phyloP scores from a whole-genome alignment of 2,329 filamentous ascomycete species.

The Colletotrichum orchidophilum region DNA sequence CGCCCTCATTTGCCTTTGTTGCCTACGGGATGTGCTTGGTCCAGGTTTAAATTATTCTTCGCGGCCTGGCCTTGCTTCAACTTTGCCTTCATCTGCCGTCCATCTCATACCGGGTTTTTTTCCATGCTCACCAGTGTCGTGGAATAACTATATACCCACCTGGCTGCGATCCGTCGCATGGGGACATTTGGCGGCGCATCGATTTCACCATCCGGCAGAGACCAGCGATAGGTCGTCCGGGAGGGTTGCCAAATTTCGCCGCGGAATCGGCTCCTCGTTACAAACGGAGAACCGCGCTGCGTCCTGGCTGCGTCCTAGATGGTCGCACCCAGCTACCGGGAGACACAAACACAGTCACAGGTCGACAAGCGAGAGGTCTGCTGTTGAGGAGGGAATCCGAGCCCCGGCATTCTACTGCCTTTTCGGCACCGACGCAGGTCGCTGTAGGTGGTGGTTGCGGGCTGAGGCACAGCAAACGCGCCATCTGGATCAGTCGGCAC shows the following conservation, averaged over 20 bases:
- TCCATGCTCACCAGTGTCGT: constrained; percentile 2
- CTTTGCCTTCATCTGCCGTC: neutral
- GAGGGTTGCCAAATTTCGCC: neutral
- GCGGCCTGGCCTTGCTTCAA: neutral
- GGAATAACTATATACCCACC: neutral
- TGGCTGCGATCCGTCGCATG: neutral
- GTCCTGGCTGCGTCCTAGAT: neutral
- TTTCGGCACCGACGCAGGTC: neutral
- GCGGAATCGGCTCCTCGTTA: neutral
- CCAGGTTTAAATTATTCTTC: neutral
- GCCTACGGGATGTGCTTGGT: neutral
- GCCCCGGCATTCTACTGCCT: neutral
- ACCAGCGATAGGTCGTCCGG: neutral
- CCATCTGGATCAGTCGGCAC: constrained; percentile 30
- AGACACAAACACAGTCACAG: neutral
- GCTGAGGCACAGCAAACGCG: constrained; percentile 17
- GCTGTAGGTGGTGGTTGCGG: neutral
- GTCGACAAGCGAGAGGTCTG: neutral
- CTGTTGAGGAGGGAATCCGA: constrained; percentile 19
- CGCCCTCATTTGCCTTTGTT: neutral
- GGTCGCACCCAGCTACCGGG: neutral
- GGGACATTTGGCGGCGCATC: neutral
- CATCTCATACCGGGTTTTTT: neutral
- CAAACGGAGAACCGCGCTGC: neutral
- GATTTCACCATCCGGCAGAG: neutral